A percentile compares a stretch with the other conserved stretches of the same genome.
Conservation (phyloP, 768 basidiomycete species). For the Boletus pseudo-olivaceus region DNA sequence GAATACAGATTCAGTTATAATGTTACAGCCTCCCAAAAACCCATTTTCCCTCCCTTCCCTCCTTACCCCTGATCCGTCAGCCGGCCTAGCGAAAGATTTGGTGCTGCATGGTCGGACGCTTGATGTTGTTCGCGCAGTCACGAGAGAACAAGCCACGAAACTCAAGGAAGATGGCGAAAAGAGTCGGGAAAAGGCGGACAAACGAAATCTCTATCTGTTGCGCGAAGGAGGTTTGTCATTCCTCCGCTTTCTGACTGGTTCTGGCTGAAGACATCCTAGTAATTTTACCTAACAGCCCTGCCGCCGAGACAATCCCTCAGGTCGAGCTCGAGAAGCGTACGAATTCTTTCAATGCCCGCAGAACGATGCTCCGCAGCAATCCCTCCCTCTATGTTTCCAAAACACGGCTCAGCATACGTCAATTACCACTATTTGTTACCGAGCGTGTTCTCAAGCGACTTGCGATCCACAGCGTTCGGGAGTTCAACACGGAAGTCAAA, state of each 20-base stretch:
- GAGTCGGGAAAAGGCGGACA: conserved; percentile 84
- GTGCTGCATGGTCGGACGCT: conserved; percentile 92
- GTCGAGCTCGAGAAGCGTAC: conserved; percentile 85
- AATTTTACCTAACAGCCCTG: conserved; percentile 84
- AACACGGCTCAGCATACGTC: conserved; percentile 90
- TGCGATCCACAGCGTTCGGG: conserved; percentile 72
- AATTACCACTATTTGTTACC: conserved; percentile 85
- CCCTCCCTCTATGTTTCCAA: conserved; percentile 93
- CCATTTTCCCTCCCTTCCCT: conserved; percentile 87
- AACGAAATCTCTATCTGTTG: conserved; percentile 92
- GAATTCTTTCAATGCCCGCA: conserved; percentile 80
- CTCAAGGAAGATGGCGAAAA: conserved; percentile 87
- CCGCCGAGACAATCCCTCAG: conserved; percentile 63
- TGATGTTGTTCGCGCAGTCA: conserved; percentile 87
- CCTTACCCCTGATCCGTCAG: conserved; percentile 90
- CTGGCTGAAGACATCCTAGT: conserved; percentile 45
- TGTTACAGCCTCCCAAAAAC: conserved; percentile 60
- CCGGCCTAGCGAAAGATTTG: conserved; percentile 73
- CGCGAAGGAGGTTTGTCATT: conserved; percentile 79
- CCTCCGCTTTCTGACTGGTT: background rate
- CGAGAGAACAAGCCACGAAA: conserved; percentile 81
- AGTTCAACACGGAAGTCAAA: conserved; percentile 78
- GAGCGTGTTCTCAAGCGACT: conserved; percentile 89
- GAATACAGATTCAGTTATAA: background rate
- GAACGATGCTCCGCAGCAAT: conserved; percentile 80